A percentile compares a stretch with the other conserved stretches of the same genome.
phyloP scores from a whole-genome alignment of 139 green algal species.

The Tetratostichococcus sp. region DNA sequence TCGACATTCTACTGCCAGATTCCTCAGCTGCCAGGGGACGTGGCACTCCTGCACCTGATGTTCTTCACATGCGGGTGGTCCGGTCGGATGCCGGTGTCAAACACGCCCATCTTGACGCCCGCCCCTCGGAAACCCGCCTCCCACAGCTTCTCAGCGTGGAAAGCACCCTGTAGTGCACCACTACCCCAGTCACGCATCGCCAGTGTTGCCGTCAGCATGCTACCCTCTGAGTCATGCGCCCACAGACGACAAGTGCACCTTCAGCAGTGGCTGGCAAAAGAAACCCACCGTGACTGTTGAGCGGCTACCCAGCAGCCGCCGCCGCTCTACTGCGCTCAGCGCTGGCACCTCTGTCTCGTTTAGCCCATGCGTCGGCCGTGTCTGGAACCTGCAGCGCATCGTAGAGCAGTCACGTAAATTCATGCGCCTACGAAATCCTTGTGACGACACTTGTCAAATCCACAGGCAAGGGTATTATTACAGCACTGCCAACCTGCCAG shows the following conservation, averaged over 20 bases:
- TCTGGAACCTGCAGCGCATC: slow-evolving; percentile 30
- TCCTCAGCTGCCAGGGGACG: no score
- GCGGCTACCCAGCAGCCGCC: background rate
- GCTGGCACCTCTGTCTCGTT: slow-evolving; percentile 12
- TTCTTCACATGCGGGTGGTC: slow-evolving; percentile 94
- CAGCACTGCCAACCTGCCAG: slow-evolving; percentile 4
- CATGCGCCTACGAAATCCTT: no score
- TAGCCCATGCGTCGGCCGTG: slow-evolving; percentile 33
- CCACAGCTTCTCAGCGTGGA: slow-evolving; percentile 76
- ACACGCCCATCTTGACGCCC: slow-evolving; percentile 86
- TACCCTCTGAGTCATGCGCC: no score
- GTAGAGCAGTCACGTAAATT: no score
- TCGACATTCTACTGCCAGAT: no score
- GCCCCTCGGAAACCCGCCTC: slow-evolving; percentile 70
- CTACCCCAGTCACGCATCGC: no score
- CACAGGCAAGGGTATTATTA: no score
- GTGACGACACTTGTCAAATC: background rate
- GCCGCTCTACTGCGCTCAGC: background rate
- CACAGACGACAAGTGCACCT: no score
- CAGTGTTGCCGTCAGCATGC: no score
- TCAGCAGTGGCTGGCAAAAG: background rate
- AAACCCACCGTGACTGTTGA: background rate
- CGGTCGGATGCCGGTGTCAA: slow-evolving; percentile 92
- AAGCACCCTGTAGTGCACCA: slow-evolving; percentile 2
- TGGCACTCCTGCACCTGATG: slow-evolving; percentile 79